phyloP scores from a whole-genome alignment of 345 rosid species.

The Kandelia obovata region DNA sequence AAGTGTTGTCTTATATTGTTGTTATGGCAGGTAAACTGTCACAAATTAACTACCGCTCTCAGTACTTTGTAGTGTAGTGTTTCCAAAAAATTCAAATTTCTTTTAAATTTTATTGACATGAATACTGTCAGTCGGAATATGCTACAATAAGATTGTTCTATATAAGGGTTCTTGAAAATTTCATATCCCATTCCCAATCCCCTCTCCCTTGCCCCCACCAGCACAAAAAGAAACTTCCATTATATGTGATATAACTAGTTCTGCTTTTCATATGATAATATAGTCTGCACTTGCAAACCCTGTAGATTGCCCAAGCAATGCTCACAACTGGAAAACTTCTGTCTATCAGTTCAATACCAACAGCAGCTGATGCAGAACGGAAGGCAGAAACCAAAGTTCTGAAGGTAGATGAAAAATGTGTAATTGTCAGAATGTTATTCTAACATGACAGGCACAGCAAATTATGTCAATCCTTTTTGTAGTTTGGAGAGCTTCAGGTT shows the following conservation, averaged over 20 bases:
- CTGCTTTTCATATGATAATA: neutral
- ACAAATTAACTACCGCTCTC: too few relatives aligned
- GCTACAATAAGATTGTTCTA: neutral
- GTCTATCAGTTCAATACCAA: conserved; percentile 41
- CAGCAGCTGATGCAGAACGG: conserved; percentile 35
- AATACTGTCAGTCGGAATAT: neutral
- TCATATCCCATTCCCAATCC: neutral
- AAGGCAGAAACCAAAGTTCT: conserved; percentile 50
- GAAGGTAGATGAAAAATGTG: conserved; percentile 47
- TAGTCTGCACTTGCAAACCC: neutral
- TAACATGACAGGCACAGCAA: neutral
- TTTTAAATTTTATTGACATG: too few relatives aligned
- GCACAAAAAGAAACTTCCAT: too few relatives aligned
- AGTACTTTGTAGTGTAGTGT: too few relatives aligned
- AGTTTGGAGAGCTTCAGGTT: conserved; percentile 96
- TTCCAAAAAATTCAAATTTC: too few relatives aligned
- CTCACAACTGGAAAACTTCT: conserved; percentile 56
- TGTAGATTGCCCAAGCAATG: conserved; percentile 84
- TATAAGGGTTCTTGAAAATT: neutral
- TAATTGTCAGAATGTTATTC: conserved; percentile 4
- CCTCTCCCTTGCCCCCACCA: too few relatives aligned
- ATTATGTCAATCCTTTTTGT: conserved; percentile 19
- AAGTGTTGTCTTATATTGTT: too few relatives aligned
- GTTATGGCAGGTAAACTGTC: too few relatives aligned
- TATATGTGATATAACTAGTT: neutral